Evolutionary conservation across 345 rosid genomes (phyloP), one percentile per base, ranked within the genome.

Genomic region (Raphanus raphanistrum): DNA sequence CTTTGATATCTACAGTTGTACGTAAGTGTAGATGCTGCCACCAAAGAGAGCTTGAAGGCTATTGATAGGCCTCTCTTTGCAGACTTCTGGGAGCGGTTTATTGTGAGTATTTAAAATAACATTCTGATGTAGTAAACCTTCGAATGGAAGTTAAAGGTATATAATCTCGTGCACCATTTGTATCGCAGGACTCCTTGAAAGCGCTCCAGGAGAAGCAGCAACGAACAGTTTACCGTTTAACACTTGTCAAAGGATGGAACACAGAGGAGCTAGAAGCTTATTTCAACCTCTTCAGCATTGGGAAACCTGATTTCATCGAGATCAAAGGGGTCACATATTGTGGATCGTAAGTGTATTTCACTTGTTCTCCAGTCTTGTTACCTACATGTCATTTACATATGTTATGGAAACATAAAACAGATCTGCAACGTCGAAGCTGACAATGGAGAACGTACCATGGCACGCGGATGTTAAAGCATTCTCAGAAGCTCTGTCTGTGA

Each of bases 361-460:
- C 72, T 54, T 66, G 8, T 54, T 10, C 15, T 8, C 32, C 50
- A 75, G 38, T 77, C 69, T 35, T 54, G 4, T 38, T 57, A 31
- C 45, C 70, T 21, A 45, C 48, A 21, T 15, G 55, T 55, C 82
- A 65, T 66, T 26, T 21, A 63, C 81, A 10, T 43, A 71, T 60
- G 68, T 16, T 80, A 3, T 41, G 48, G 48, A 10, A 41, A 41
- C 13, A 41, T 41, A 41, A 54, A 21, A 41, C 82, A 95, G 99
- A 66, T 86, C 99, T 76, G 91, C 98, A 25, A 91, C 98, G 38
- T 95, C 99, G 72, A 95, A 92, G 83, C 73, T 95, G 87, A 92
- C 96, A 3, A 95, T 92, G 99, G 97, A 92, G 84, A 95, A 95
- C 82, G 97, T 92, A 27, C 99, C 99, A 0, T 95, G 99, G 98